phyloP scores from a whole-genome alignment of 2,329 filamentous ascomycete species.

The Emmonsia crescens region DNA sequence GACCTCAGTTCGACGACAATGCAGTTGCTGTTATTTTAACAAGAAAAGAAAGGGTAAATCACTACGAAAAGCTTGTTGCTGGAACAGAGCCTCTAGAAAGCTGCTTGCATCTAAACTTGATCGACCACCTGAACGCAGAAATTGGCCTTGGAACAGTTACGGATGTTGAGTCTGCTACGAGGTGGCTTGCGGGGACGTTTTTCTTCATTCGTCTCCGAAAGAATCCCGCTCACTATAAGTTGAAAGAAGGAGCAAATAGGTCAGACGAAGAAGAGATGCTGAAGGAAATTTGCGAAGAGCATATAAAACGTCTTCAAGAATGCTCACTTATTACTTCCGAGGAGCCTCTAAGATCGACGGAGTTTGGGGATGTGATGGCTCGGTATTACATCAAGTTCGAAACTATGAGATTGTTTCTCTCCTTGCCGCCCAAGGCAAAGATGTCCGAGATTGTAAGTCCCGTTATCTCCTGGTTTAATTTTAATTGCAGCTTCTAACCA shows the following conservation, averaged over 20 bases:
- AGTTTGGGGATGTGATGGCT: slow-evolving; percentile 71
- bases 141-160: slow-evolving; percentile 64
- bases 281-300: slow-evolving; percentile 58
- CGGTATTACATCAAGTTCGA: slow-evolving; percentile 69
- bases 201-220: slow-evolving; percentile 61
- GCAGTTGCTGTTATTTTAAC: slow-evolving; percentile 75
- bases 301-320: slow-evolving; percentile 55
- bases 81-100: slow-evolving; percentile 68
- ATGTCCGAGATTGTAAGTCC: slow-evolving; percentile 56
- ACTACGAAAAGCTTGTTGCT: slow-evolving; percentile 64
- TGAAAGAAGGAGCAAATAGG: slow-evolving; percentile 43
- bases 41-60: slow-evolving; percentile 48
- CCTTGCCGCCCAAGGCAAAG: slow-evolving; percentile 49
- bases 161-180: slow-evolving; percentile 53
- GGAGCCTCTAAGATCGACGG: slow-evolving; percentile 50
- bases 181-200: slow-evolving; percentile 69
- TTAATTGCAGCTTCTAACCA: background rate
- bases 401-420: slow-evolving; percentile 63
- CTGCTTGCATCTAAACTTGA: slow-evolving; percentile 63
- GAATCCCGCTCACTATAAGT: slow-evolving; percentile 60
- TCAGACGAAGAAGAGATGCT: slow-evolving; percentile 52
- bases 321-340: slow-evolving; percentile 44
- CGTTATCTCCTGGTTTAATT: background rate
- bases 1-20: slow-evolving; percentile 70
- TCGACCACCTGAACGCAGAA: slow-evolving; percentile 77